Base-by-base conservation (phyloP, 2,329 filamentous ascomycete species). In the Venturia nashicola region DNA sequence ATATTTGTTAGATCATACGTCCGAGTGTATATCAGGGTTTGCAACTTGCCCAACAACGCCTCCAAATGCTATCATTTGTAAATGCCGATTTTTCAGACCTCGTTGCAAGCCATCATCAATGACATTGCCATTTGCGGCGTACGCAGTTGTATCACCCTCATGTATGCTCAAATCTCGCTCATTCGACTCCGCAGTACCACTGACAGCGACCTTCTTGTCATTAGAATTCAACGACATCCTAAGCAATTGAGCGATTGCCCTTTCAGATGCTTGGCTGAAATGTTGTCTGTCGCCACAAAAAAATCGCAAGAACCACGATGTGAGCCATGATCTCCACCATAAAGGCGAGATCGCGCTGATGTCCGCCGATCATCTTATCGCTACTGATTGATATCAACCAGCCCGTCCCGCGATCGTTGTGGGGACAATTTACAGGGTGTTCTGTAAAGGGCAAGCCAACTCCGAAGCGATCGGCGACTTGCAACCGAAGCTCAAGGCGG, bases 41-140 rank as follows among this genome's bases (percentile, higher is more conserved):
- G 75, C 64, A 77, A 84, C 88, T 89, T 57, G 94, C 46, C 46
- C 46, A 57, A 36, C 51, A 57, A 57, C 27, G 12, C 34, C 90
- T 89, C 90, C 90, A 69, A 94, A 92, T 6, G 90, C 90, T 79
- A 95, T 94, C 90, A 94, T 94, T 77, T 94, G 90, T 69, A 94
- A 72, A 77, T 94, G 90, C 46, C 90, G 80, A 36, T 86, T 85
- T 76, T 93, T 93, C 68, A 94, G 76, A 73, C 46, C 46, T 27
- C 46, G 46, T 51, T 51, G 46, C 14, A 51, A 16, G 3, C 46
- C 46, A 51, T 51, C 46, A 8, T 51, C 46, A 27, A 51, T 51
- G 46, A 51, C 20, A 51, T 51, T 51, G 20, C 46, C 46, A 51
- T 51, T 51, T 12, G 46, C 8, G 9, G 46, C 46, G 14, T 51